These are phyloP conservation scores for Ambrosiella xylebori DNA, from an alignment of 2,329 filamentous ascomycete species.

Conservation along the genomic window DNA sequence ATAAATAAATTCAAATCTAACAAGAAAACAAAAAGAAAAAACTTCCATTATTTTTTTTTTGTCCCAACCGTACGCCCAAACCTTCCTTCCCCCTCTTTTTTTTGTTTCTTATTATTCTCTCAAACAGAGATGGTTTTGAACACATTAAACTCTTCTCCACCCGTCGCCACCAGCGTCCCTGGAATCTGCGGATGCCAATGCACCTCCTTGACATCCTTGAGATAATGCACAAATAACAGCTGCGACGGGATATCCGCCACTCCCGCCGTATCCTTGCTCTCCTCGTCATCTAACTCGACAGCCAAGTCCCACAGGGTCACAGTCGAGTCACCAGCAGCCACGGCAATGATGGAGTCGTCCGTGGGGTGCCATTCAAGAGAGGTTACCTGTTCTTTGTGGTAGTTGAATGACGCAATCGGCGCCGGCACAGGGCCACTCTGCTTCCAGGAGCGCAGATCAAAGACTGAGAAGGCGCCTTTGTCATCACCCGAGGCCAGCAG, in stretches of 20 bases:
- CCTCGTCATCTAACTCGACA: constrained; percentile 92
- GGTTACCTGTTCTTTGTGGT: constrained; percentile 94
- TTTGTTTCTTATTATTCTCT: constrained; percentile 12
- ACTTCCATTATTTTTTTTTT: background rate
- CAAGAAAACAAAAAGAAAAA: background rate
- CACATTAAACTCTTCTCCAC: constrained; percentile 63
- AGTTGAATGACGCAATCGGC: constrained; percentile 82
- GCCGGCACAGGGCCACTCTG: constrained; percentile 41
- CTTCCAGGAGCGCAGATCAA: constrained; percentile 95
- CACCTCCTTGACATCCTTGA: constrained; percentile 83
- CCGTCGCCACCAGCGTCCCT: constrained; percentile 75
- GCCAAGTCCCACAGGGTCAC: constrained; percentile 93
- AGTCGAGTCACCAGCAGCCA: constrained; percentile 84
- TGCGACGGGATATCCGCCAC: constrained; percentile 86
- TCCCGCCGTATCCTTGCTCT: constrained; percentile 75
- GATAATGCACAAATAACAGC: constrained; percentile 89
- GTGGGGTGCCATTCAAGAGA: constrained; percentile 94
- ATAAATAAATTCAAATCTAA: background rate
- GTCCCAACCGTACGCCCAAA: background rate
- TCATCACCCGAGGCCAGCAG: constrained; percentile 85
- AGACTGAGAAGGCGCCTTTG: constrained; percentile 85
- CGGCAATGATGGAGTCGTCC: constrained; percentile 86
- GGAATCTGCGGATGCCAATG: constrained; percentile 98
- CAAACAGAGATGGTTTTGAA: constrained; percentile 73
- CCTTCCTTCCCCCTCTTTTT: background rate